Evolutionary conservation across 2,329 filamentous ascomycete species (phyloP).

Genomic region (Fusarium decemcellulare): DNA sequence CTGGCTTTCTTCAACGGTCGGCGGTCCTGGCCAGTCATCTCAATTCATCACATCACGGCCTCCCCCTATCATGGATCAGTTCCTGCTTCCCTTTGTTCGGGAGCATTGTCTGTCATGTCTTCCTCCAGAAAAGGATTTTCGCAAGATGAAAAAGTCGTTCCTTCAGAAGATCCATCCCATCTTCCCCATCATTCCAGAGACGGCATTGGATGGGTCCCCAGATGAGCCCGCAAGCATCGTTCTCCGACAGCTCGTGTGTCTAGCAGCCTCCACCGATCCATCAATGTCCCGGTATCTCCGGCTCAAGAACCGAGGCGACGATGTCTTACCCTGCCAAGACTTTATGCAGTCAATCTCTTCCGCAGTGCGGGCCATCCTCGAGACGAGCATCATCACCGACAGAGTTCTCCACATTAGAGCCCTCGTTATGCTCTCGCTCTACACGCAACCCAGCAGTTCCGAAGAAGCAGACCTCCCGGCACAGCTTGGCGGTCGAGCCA

Average conservation of each 20-base stretch:
- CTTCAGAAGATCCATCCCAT: constrained; percentile 68
- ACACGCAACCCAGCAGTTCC: constrained; percentile 67
- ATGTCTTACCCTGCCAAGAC: constrained; percentile 59
- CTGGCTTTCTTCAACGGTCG: constrained; percentile 60
- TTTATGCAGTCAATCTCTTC: constrained; percentile 65
- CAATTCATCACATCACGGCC: constrained; percentile 57
- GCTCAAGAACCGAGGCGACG: constrained; percentile 55
- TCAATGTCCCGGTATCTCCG: constrained; percentile 61
- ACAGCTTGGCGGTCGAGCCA: constrained; percentile 66
- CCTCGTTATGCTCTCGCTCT: constrained; percentile 69
- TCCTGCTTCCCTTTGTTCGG: constrained; percentile 59
- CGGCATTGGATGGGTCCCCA: constrained; percentile 48
- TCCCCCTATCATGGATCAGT: constrained; percentile 56
- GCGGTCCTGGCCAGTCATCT: constrained; percentile 46
- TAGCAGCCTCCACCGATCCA: constrained; percentile 67
- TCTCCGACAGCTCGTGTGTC: constrained; percentile 67
- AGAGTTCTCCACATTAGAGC: constrained; percentile 69
- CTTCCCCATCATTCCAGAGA: constrained; percentile 64
- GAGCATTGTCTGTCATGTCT: constrained; percentile 63
- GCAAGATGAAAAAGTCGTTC: constrained; percentile 61
- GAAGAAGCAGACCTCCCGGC: constrained; percentile 70
- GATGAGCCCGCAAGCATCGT: constrained; percentile 58
- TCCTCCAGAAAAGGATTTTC: constrained; percentile 63
- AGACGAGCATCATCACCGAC: constrained; percentile 68
- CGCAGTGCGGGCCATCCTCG: constrained; percentile 64